Conservation (phyloP, 2,329 filamentous ascomycete genomes). For the Metarhizium humberi region DNA sequence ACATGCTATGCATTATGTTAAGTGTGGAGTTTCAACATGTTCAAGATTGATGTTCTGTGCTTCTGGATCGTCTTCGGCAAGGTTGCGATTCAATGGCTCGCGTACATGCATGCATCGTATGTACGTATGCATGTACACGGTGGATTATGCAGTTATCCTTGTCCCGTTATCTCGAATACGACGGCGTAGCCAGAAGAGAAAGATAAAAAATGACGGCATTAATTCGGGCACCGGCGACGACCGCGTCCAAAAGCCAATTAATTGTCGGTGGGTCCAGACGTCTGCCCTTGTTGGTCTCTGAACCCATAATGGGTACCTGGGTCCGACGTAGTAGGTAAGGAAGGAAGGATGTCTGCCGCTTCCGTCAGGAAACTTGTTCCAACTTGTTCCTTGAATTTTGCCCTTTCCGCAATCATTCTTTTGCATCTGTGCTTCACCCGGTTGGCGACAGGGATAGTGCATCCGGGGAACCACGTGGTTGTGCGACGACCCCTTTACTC, state of each 20-base stretch:
- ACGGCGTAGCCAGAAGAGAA: too few relatives aligned
- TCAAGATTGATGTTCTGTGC: background rate
- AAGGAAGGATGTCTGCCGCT: too few relatives aligned
- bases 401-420: background rate
- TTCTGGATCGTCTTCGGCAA: too few relatives aligned
- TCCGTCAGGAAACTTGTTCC: too few relatives aligned
- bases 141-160: too few relatives aligned
- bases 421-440: background rate
- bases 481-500: background rate
- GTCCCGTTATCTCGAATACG: too few relatives aligned
- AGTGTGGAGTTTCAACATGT: background rate
- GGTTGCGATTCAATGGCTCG: too few relatives aligned
- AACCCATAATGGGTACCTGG: background rate
- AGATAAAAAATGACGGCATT: too few relatives aligned
- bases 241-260: slow-evolving; percentile 2
- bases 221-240: slow-evolving; percentile 12
- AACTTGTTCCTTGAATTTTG: too few relatives aligned
- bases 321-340: too few relatives aligned
- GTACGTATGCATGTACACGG: too few relatives aligned
- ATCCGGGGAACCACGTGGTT: background rate
- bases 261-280: background rate
- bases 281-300: background rate
- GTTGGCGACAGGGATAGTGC: background rate
- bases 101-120: too few relatives aligned
- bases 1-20: slow-evolving; percentile 1